A percentile compares a stretch with the other conserved stretches of the same genome.
These are phyloP conservation scores for Lepidium africanum DNA, from an alignment of 345 rosid genomes.

Conservation along the genomic window DNA sequence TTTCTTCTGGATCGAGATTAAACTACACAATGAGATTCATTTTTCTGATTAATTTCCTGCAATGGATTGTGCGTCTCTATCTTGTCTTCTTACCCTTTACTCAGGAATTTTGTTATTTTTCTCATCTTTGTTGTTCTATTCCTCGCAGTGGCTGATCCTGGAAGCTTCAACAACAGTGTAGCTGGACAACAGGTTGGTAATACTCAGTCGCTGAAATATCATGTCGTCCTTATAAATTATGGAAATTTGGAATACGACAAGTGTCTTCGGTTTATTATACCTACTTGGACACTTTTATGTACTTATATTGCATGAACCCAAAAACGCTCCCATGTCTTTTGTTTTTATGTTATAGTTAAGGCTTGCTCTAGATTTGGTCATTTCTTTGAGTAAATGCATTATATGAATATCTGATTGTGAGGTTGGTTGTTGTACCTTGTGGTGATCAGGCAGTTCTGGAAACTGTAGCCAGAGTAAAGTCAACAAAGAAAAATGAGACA, in stretches of 20 bases:
- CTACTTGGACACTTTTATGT: background rate
- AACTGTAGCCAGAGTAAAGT: constrained; percentile 75
- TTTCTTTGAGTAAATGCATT: background rate
- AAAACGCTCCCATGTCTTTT: background rate
- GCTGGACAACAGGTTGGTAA: constrained; percentile 65
- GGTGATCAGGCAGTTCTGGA: constrained; percentile 80
- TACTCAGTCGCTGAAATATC: background rate
- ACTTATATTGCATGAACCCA: background rate
- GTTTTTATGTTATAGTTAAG: background rate
- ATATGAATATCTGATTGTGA: constrained; percentile 14
- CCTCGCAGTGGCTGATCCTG: constrained; percentile 59
- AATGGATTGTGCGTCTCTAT: background rate
- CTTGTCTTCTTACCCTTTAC: background rate
- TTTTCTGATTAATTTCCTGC: constrained; percentile 10
- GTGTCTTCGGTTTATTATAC: background rate
- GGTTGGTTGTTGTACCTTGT: constrained; percentile 12
- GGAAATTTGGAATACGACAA: background rate
- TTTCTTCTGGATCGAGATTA: constrained; percentile 5
- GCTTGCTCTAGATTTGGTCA: background rate
- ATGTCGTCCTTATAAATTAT: background rate
- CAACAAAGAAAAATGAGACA: constrained; percentile 71
- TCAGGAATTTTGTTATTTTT: background rate
- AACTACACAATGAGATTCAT: background rate
- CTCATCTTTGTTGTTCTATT: background rate
- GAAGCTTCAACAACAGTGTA: constrained; percentile 82